A percentile compares a stretch with the other conserved stretches of the same genome.
Conservation (phyloP, 2,329 filamentous ascomycete genomes). For the Trichoderma brevicompactum region DNA sequence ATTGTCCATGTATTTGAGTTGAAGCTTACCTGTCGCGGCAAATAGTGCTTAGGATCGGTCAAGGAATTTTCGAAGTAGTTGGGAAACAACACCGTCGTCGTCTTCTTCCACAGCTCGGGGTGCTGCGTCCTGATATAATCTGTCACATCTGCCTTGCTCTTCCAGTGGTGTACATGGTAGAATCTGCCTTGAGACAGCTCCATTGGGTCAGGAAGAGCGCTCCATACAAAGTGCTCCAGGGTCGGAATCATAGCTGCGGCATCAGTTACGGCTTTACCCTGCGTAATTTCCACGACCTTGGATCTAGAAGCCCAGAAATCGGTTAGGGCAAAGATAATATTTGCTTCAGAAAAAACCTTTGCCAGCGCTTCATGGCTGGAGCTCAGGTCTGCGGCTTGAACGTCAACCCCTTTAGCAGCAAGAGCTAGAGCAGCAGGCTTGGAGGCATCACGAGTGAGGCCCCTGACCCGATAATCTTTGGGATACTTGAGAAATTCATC, state of each 20-base stretch:
- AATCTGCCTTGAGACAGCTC: neutral
- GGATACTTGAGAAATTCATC: constrained; percentile 4
- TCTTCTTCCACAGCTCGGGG: constrained; percentile 1
- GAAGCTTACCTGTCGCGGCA: neutral
- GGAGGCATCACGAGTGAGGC: neutral
- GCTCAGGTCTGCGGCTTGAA: neutral
- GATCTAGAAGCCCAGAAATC: constrained; percentile 10
- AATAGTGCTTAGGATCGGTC: neutral
- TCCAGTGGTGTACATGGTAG: constrained; percentile 10
- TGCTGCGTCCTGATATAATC: neutral
- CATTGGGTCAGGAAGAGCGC: constrained; percentile 2
- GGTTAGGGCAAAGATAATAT: neutral
- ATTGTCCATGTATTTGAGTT: neutral
- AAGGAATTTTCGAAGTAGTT: constrained; percentile 14
- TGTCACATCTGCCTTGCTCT: neutral
- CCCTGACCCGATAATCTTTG: neutral
- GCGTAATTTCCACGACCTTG: neutral
- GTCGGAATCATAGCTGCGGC: neutral
- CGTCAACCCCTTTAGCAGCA: neutral
- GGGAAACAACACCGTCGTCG: neutral
- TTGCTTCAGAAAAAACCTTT: neutral
- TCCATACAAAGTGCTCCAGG: constrained; percentile 6
- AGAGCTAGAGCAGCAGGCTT: constrained; percentile 5
- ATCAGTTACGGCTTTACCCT: neutral
- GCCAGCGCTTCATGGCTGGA: neutral